phyloP scores from a whole-genome alignment of 139 green algal species.

The Picochlorum sp. region DNA sequence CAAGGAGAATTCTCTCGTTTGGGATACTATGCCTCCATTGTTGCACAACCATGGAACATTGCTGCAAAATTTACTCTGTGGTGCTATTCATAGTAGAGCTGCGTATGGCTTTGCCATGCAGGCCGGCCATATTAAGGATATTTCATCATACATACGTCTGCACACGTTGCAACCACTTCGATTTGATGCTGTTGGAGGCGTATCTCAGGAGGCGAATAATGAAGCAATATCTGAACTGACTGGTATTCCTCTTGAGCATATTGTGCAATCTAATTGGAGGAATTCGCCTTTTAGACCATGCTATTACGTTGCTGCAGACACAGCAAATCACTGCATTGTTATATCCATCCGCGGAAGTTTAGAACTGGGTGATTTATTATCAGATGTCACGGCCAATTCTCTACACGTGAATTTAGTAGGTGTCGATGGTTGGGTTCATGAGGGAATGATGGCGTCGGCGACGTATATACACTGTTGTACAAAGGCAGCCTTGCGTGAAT shows the following conservation, averaged over 20 bases:
- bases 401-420: conserved; percentile 33
- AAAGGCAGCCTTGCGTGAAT: conserved; percentile 26
- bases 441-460: conserved; percentile 39
- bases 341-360: conserved; percentile 38
- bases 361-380: conserved; percentile 40
- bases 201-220: conserved; percentile 49
- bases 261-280: conserved; percentile 33
- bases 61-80: conserved; percentile 35
- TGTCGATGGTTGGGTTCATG: conserved; percentile 28
- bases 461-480: conserved; percentile 50
- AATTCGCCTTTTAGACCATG: conserved; percentile 35
- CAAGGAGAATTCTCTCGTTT: too few relatives aligned
- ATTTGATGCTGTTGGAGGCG: conserved; percentile 42
- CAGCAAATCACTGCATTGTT: conserved; percentile 36
- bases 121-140: conserved; percentile 33
- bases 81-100: conserved; percentile 38
- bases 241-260: conserved; percentile 21
- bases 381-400: conserved; percentile 33
- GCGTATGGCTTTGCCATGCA: conserved; percentile 45
- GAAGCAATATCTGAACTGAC: conserved; percentile 35
- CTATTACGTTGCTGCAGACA: conserved; percentile 45
- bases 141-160: conserved; percentile 35
- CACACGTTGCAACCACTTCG: conserved; percentile 35
- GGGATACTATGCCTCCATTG: background rate
- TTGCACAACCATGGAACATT: conserved; percentile 1